Percentiles rank a stretch among this genome's conserved stretches.
Conservation (phyloP, 2,329 filamentous ascomycete species). For the Chaetomiaceae sp. region DNA sequence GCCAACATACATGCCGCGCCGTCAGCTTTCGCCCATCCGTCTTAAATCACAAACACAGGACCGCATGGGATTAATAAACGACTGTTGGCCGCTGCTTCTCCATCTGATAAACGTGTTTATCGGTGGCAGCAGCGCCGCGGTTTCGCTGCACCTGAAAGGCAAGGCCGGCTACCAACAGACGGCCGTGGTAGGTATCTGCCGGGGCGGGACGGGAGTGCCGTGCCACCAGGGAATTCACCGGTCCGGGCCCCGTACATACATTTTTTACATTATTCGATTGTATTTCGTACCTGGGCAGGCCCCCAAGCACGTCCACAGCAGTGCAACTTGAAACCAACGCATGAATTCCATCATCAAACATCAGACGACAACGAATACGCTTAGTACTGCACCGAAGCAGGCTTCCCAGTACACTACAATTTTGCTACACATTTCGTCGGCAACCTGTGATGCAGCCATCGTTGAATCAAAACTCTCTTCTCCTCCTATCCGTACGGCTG, state of each 20-base stretch:
- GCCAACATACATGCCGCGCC: too few species aligned
- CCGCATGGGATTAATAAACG: background rate
- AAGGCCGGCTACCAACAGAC: background rate
- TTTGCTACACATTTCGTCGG: too few species aligned
- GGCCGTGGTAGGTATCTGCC: background rate
- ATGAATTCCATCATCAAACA: background rate
- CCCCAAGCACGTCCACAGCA: background rate
- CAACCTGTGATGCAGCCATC: too few species aligned
- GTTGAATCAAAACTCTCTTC: too few species aligned
- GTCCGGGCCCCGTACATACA: background rate
- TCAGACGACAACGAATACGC: too few species aligned
- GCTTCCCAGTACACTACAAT: too few species aligned
- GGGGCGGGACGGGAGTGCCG: conserved; percentile 11
- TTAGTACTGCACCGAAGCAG: too few species aligned
- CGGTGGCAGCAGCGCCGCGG: conserved; percentile 14
- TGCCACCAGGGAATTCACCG: conserved; percentile 13
- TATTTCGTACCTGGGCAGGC: background rate
- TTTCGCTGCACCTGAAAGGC: background rate
- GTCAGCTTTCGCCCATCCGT: background rate
- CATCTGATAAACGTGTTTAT: conserved; percentile 3
- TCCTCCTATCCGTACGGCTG: too few species aligned
- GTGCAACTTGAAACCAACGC: background rate
- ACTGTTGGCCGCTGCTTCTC: background rate
- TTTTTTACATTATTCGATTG: background rate
- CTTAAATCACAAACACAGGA: background rate